Percentiles rank a stretch among this genome's conserved stretches.
phyloP scores from a whole-genome alignment of 805 yeast genomes.

The Sugiyamaella chiloensis region DNA sequence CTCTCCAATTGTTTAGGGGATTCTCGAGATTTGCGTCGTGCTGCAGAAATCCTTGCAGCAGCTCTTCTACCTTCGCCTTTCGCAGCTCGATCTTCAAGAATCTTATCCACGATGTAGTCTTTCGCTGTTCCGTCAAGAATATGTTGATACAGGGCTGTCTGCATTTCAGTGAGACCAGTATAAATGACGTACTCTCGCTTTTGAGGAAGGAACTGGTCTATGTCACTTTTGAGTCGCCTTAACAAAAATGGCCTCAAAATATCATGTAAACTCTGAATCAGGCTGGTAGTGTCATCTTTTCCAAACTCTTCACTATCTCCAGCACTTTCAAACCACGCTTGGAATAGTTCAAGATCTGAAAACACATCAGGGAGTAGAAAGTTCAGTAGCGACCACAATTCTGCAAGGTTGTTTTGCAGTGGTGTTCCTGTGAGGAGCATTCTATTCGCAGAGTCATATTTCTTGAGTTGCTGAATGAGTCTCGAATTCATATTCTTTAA shows the following conservation, averaged over 20 bases:
- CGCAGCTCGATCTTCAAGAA: conserved; percentile 22
- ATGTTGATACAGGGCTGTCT: conserved; percentile 55
- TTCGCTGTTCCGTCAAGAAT: conserved; percentile 42
- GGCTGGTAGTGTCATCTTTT: conserved; percentile 36
- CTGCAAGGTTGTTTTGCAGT: conserved; percentile 91
- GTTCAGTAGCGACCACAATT: conserved; percentile 91
- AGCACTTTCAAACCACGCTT: conserved; percentile 86
- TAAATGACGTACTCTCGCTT: conserved; percentile 86
- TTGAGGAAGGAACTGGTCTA: conserved; percentile 68
- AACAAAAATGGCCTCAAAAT: conserved; percentile 84
- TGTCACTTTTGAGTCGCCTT: conserved; percentile 76
- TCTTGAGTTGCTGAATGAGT: conserved; percentile 81
- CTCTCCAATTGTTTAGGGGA: background rate
- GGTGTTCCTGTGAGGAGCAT: conserved; percentile 96
- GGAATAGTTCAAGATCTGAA: conserved; percentile 83
- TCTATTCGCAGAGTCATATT: conserved; percentile 77
- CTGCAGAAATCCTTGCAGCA: background rate
- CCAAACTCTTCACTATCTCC: conserved; percentile 38
- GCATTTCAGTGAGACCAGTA: conserved; percentile 61
- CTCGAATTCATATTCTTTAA: conserved; percentile 86
- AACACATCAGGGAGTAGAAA: conserved; percentile 91
- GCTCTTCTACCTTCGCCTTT: conserved; percentile 5
- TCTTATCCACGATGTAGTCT: conserved; percentile 30
- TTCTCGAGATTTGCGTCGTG: background rate
- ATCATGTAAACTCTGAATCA: conserved; percentile 77